Evolutionary conservation across 2,329 filamentous ascomycete species (phyloP).

Genomic region (Thermothelomyces thermophilus): DNA sequence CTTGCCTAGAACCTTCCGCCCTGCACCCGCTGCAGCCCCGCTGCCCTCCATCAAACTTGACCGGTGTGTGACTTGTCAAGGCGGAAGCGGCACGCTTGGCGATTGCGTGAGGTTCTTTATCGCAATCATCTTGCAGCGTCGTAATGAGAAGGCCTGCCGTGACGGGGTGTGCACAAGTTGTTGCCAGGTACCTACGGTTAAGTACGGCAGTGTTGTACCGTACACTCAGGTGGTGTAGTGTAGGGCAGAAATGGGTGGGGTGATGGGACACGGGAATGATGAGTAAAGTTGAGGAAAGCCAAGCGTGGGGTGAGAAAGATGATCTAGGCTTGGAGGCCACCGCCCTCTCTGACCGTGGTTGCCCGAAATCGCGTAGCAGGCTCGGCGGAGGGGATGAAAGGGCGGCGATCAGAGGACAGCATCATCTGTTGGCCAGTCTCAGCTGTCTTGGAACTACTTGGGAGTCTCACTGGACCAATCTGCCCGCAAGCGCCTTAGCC

Average conservation of each 20-base stretch:
- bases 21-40: constrained; percentile 17
- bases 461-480: no score
- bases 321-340: neutral
- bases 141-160: neutral
- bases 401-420: neutral
- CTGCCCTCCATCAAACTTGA: constrained; percentile 16
- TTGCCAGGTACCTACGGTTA: no score
- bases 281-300: neutral
- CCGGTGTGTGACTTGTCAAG: constrained; percentile 17
- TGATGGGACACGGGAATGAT: neutral
- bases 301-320: constrained; percentile 5
- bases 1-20: constrained; percentile 5
- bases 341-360: neutral
- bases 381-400: neutral
- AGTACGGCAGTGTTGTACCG: no score
- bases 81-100: constrained; percentile 8
- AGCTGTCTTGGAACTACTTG: neutral
- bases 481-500: no score
- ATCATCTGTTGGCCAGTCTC: neutral
- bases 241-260: constrained; percentile 4
- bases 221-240: no score
- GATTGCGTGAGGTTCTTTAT: constrained; percentile 10
- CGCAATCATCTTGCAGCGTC: constrained; percentile 9
- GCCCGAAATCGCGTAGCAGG: constrained; percentile 1
- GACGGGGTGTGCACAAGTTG: no score